Evolutionary conservation across 2,329 filamentous ascomycete species (phyloP), one percentile per base, ranked within the genome.

Genomic region (Herpotrichia juniperi): DNA sequence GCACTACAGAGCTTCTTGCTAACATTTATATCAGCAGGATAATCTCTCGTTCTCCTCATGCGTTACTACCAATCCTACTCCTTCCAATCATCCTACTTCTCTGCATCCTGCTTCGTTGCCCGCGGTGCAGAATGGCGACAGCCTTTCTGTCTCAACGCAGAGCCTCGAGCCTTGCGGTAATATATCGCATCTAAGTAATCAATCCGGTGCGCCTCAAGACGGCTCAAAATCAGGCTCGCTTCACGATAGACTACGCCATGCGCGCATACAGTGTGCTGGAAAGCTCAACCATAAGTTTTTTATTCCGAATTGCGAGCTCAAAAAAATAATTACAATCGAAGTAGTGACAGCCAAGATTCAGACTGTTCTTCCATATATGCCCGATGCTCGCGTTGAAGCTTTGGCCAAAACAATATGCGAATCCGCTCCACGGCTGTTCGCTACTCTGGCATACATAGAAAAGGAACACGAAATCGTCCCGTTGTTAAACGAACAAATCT

Each of bases 371-470:
- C 42, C 44, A n/a, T 8, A 34, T 4, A 43, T 17, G 16, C 9
- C 17, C 14, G 28, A 42, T 16, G 34, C 1, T 12, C 11, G 21
- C 16, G 31, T 47, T 16, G 42, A 9, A 25, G 32, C 2, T 10
- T 26, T 30, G 26, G 49, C 43, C 4, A 21, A 46, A 17, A 4
- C 0, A 32, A 45, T 42, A 11, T 32, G 19, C 34, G 3, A n/a
- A 25, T 1, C 14, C 1, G 21, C 37, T 12, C 31, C 8, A 32
- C 32, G 25, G 17, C 24, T 53, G 9, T 53, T 53, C 17, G 22
- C 46, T 11, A 49, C 37, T 6, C 46, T 53, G 11, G 40, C 14
- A 19, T 49, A 43, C 17, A 39, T 49, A 8, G 26, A 24, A 21
- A 39, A 42, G 12, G 46, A 19, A 25, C 45, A 14, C 22, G 37